phyloP scores from a whole-genome alignment of 2,329 filamentous ascomycete species.

The Verticillium nubilum region DNA sequence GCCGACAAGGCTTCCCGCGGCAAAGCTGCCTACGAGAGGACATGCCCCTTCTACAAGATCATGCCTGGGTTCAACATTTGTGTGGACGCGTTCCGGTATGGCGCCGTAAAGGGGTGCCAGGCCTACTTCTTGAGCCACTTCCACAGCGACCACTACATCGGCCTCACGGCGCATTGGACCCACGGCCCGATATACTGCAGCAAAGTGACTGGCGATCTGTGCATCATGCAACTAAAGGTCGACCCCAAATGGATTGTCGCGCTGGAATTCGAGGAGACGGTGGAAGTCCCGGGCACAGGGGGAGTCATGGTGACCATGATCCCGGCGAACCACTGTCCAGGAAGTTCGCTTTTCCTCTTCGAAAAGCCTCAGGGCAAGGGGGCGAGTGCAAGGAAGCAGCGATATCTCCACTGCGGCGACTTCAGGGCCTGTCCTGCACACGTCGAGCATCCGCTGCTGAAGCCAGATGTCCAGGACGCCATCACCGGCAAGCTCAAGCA shows the following conservation, averaged over 20 bases:
- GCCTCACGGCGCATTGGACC: constrained; percentile 79
- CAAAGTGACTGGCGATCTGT: constrained; percentile 82
- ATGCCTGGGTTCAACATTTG: constrained; percentile 89
- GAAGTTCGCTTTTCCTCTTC: constrained; percentile 89
- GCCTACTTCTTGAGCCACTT: constrained; percentile 98
- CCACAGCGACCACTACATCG: constrained; percentile 95
- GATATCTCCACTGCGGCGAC: constrained; percentile 91
- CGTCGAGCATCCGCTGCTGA: constrained; percentile 73
- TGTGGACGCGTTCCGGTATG: constrained; percentile 94
- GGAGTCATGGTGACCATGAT: constrained; percentile 92
- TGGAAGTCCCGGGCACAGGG: constrained; percentile 74
- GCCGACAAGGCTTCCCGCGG: constrained; percentile 73
- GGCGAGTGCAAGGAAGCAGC: constrained; percentile 56
- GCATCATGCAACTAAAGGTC: constrained; percentile 79
- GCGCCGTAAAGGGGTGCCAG: constrained; percentile 83
- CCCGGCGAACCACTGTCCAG: constrained; percentile 92
- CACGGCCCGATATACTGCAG: constrained; percentile 98
- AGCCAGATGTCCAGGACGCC: constrained; percentile 66
- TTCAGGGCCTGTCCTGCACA: constrained; percentile 88
- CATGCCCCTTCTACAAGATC: constrained; percentile 98
- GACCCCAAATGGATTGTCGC: constrained; percentile 80
- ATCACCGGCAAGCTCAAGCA: constrained; percentile 66
- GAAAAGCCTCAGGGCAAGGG: constrained; percentile 68
- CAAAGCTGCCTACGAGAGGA: constrained; percentile 80
- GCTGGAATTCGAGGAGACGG: constrained; percentile 76